Percentiles rank a stretch among this genome's conserved stretches.
phyloP scores from a whole-genome alignment of 139 green algal genomes.

The Coccomyxa sp. region DNA sequence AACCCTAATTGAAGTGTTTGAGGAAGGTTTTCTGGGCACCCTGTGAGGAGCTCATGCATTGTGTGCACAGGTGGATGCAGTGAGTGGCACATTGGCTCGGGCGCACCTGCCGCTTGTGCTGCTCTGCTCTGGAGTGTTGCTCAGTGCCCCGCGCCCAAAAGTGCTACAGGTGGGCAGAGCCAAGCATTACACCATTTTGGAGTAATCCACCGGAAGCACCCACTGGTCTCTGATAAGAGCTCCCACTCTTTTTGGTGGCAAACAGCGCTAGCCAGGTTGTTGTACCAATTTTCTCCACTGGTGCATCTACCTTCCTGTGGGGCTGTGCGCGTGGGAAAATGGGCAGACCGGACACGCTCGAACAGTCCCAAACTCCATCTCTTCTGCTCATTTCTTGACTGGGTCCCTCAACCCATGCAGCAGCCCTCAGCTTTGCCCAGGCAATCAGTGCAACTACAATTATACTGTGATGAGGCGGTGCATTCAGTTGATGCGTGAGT shows the following conservation, averaged over 20 bases:
- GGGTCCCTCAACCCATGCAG: too few species aligned
- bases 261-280: too few species aligned
- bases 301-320: too few species aligned
- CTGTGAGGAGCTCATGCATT: background rate
- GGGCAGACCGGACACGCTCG: too few species aligned
- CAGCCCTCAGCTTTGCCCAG: too few species aligned
- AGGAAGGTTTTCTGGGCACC: background rate
- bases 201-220: background rate
- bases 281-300: too few species aligned
- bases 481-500: too few species aligned
- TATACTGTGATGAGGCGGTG: too few species aligned
- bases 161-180: background rate
- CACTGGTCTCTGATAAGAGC: background rate
- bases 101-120: background rate
- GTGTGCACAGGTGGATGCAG: background rate
- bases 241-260: background rate
- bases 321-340: background rate
- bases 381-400: too few species aligned
- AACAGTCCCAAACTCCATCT: too few species aligned
- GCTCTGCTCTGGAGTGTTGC: background rate
- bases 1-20: background rate
- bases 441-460: too few species aligned
- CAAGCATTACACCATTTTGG: background rate
- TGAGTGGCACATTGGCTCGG: background rate
- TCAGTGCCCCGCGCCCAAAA: background rate